Evolutionary conservation across 2,329 filamentous ascomycete genomes (phyloP).

Genomic region (Aspergillus persii): DNA sequence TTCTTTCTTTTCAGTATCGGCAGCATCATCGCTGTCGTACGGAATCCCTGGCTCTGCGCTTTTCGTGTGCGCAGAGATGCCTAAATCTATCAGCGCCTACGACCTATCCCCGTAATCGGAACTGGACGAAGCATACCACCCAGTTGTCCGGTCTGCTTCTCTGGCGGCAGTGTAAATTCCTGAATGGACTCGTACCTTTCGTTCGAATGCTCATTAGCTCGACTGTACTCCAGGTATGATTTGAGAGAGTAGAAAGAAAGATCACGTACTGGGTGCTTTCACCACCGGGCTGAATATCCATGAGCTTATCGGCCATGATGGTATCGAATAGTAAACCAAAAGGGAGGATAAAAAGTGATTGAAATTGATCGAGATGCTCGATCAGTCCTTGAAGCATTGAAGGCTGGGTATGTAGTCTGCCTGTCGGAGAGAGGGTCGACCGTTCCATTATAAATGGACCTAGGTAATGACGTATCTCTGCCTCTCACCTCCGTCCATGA

Average conservation of each 20-base stretch:
- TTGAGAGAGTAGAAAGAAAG: background rate
- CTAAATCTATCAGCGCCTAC: conserved; percentile 9
- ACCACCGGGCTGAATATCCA: conserved; percentile 60
- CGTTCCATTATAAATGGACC: background rate
- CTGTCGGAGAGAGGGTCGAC: background rate
- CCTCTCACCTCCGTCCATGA: background rate
- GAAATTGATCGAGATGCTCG: background rate
- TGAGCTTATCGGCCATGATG: conserved; percentile 52
- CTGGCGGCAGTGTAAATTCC: conserved; percentile 49
- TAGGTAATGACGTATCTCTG: conserved; percentile 9
- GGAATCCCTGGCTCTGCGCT: conserved; percentile 23
- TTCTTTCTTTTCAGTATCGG: background rate
- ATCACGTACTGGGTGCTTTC: conserved; percentile 56
- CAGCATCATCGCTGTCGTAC: background rate
- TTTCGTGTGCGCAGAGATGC: conserved; percentile 31
- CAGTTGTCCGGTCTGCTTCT: conserved; percentile 58
- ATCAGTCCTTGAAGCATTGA: background rate
- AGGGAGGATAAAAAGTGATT: background rate
- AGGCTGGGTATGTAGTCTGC: background rate
- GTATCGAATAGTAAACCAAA: background rate
- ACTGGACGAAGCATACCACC: conserved; percentile 42
- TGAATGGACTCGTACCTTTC: conserved; percentile 58
- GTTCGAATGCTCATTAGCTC: too few species aligned
- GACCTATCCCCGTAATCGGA: background rate
- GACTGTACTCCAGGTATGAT: too few species aligned